Evolutionary conservation across 257 asterid genomes (phyloP).

Genomic region (Anisodus tanguticus): DNA sequence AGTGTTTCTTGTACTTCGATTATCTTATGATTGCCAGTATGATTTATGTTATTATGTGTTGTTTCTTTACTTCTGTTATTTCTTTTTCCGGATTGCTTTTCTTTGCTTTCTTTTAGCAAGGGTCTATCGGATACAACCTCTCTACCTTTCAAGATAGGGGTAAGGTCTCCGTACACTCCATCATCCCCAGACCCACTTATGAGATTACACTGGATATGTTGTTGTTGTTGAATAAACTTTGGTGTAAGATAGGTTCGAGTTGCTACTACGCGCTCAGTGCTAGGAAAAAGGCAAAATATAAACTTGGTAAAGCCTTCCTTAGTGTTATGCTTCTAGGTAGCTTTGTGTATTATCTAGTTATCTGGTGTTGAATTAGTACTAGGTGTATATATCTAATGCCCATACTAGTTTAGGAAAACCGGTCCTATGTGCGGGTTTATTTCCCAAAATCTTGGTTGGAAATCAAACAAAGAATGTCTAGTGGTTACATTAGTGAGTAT

Average conservation of each 20-base stretch:
- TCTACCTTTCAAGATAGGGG: no score
- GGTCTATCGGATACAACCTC: no score
- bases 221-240: not conserved
- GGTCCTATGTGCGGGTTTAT: not conserved
- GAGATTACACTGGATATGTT: no score
- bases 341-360: not conserved
- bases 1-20: no score
- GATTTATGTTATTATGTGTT: no score
- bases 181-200: no score
- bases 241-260: constrained; percentile 1
- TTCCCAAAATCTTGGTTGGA: not conserved
- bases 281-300: not conserved
- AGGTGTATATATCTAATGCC: not conserved
- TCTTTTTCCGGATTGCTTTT: no score
- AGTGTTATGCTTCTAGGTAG: not conserved
- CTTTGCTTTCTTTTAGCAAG: no score
- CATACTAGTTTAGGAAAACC: not conserved
- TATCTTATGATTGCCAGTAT: no score
- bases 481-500: not conserved
- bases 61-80: no score
- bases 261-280: not conserved
- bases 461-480: not conserved
- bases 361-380: not conserved
- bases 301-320: not conserved
- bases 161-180: no score